Percentiles rank a stretch among this genome's conserved stretches.
These are phyloP conservation scores for Cladorrhinum samala DNA, from an alignment of 495 filamentous ascomycete genomes.

Conservation along the genomic window DNA sequence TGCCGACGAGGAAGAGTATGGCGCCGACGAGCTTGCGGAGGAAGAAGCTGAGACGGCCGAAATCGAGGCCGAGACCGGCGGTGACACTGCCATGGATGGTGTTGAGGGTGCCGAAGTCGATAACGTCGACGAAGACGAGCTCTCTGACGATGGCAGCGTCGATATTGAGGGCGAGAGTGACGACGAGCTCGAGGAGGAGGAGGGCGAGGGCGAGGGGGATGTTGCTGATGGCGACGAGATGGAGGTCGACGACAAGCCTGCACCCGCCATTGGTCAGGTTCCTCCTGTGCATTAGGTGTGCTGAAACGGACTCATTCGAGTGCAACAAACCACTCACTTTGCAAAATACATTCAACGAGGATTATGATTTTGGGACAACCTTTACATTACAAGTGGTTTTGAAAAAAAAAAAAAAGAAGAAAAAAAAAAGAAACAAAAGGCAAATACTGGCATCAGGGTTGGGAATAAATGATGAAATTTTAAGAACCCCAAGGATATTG, in stretches of 20 bases:
- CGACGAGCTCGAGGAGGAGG: conserved; percentile 76
- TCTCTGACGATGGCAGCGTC: conserved; percentile 85
- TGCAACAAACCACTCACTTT: too few species aligned
- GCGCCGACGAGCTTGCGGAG: conserved; percentile 73
- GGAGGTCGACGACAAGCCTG: conserved; percentile 58
- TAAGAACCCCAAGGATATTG: background rate
- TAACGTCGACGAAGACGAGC: conserved; percentile 60
- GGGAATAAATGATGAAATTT: background rate
- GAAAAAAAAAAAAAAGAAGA: too few species aligned
- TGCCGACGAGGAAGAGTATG: conserved; percentile 84
- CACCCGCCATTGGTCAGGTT: conserved; percentile 5
- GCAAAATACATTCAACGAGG: background rate
- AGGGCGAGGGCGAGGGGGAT: conserved; percentile 60
- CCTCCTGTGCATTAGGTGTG: background rate
- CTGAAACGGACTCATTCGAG: too few species aligned
- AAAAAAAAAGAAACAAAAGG: background rate
- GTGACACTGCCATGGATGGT: conserved; percentile 82
- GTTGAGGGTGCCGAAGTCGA: conserved; percentile 48
- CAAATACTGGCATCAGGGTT: background rate
- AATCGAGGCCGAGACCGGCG: conserved; percentile 45
- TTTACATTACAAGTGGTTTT: too few species aligned
- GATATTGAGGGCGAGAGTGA: conserved; percentile 90
- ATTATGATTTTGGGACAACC: background rate
- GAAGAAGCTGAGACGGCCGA: conserved; percentile 51
- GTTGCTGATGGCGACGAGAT: conserved; percentile 72